These are phyloP conservation scores for Heterobasidion occidentale DNA, from an alignment of 1,284 basidiomycete species.

Conservation along the genomic window DNA sequence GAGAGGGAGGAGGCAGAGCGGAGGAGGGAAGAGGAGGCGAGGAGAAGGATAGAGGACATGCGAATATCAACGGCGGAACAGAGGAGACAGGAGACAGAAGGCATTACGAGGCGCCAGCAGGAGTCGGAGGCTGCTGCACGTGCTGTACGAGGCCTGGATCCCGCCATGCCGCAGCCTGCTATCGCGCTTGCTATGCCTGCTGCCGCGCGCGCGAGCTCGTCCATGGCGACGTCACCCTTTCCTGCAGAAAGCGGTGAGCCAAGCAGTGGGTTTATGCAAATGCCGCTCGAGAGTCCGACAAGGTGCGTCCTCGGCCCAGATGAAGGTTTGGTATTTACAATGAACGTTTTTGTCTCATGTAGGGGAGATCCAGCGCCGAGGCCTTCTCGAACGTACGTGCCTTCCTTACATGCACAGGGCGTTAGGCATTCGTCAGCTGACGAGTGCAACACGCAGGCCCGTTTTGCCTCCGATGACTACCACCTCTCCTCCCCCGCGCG, in stretches of 20 bases:
- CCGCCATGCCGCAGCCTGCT: slow-evolving; percentile 20
- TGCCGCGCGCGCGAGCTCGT: slow-evolving; percentile 13
- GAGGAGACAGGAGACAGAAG: slow-evolving; percentile 34
- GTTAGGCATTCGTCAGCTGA: background rate
- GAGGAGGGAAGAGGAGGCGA: slow-evolving; percentile 22
- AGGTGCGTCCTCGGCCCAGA: slow-evolving; percentile 20
- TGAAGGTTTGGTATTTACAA: background rate
- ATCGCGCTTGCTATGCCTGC: slow-evolving; percentile 13
- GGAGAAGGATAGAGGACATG: slow-evolving; percentile 2
- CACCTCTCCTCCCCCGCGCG: slow-evolving; percentile 46
- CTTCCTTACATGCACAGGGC: slow-evolving; percentile 4
- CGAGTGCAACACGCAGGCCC: slow-evolving; percentile 17
- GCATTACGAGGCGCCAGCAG: slow-evolving; percentile 37
- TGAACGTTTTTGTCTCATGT: background rate
- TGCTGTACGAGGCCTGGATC: slow-evolving; percentile 18
- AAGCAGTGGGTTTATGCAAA: slow-evolving; percentile 16
- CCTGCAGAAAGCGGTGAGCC: slow-evolving; percentile 16
- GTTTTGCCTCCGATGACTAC: slow-evolving; percentile 43
- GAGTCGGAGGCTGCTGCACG: slow-evolving; percentile 31
- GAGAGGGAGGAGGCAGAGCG: slow-evolving; percentile 16
- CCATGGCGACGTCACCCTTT: slow-evolving; percentile 15
- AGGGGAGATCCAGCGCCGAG: slow-evolving; percentile 10
- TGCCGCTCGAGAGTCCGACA: slow-evolving; percentile 38
- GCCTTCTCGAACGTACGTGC: slow-evolving; percentile 15
- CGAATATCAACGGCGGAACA: slow-evolving; percentile 16